Conservation (phyloP, 495 filamentous ascomycete genomes). For the Penicillium atrosanguineum region DNA sequence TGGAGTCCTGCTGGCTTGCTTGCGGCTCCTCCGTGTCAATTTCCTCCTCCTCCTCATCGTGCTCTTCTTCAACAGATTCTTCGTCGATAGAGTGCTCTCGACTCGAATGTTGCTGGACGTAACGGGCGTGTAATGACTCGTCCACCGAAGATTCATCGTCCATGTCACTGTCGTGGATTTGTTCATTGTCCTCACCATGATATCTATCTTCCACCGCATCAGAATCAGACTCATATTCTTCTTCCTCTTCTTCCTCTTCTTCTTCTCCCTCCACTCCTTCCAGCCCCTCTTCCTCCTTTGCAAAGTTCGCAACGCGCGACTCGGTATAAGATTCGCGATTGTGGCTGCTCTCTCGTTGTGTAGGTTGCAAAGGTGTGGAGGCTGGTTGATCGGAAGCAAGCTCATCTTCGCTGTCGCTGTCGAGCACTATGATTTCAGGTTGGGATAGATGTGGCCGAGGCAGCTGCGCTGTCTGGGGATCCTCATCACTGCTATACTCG, state of each 20-base stretch:
- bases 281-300: not conserved
- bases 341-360: not conserved
- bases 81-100: not conserved
- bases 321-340: not conserved
- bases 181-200: conserved; percentile 4
- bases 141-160: conserved; percentile 20
- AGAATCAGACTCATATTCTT: conserved; percentile 5
- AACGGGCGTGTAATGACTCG: conserved; percentile 6
- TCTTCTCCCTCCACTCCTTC: conserved; percentile 3
- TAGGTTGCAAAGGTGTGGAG: not conserved
- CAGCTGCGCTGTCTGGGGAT: conserved; percentile 1
- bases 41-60: not conserved
- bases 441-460: conserved; percentile 9
- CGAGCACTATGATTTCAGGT: conserved; percentile 41
- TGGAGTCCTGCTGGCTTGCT: not conserved
- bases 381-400: conserved; percentile 11
- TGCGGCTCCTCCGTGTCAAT: not conserved
- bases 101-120: not conserved
- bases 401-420: conserved; percentile 47
- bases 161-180: conserved; percentile 16
- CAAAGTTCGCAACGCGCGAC: not conserved
- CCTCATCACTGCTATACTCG: conserved; percentile 9
- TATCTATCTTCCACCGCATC: conserved; percentile 9
- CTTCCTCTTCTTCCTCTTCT: not conserved
- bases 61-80: conserved; percentile 4